Percentiles rank a stretch among this genome's conserved stretches.
Evolutionary conservation across 805 yeast genomes (phyloP).

Genomic region (Torulaspora gathmanii): DNA sequence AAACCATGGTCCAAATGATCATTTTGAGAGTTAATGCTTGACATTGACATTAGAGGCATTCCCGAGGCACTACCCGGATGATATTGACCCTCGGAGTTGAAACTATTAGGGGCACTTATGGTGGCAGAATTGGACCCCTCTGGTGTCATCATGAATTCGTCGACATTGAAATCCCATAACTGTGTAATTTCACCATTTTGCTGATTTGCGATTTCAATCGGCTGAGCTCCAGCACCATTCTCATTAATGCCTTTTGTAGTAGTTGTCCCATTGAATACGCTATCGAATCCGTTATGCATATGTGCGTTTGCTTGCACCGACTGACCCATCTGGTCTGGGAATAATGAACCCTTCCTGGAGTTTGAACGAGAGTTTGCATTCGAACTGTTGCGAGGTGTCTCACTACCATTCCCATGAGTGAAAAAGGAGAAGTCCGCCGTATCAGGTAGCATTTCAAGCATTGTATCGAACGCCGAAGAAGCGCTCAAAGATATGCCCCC

Average conservation of each 20-base stretch:
- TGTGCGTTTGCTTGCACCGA: background rate
- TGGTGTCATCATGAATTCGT: constrained; percentile 37
- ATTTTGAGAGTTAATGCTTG: constrained; percentile 1
- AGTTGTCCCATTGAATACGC: background rate
- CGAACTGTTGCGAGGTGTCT: background rate
- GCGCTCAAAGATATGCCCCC: constrained; percentile 7
- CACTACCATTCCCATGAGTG: background rate
- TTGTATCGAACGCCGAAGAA: constrained; percentile 30
- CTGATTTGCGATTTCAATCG: constrained; percentile 30
- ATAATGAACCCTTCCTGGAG: background rate
- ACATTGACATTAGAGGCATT: constrained; percentile 2
- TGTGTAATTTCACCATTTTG: constrained; percentile 40
- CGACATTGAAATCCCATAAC: constrained; percentile 39
- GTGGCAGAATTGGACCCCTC: constrained; percentile 34
- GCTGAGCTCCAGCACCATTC: constrained; percentile 13
- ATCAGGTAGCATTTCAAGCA: constrained; percentile 37
- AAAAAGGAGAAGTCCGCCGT: constrained; percentile 22
- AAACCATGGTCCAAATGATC: constrained; percentile 3
- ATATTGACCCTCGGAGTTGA: constrained; percentile 23
- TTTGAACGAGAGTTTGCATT: background rate
- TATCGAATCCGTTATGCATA: constrained; percentile 2
- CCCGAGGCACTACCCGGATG: constrained; percentile 17
- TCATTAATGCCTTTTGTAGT: background rate
- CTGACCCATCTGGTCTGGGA: background rate
- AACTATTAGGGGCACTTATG: constrained; percentile 36